phyloP scores from a whole-genome alignment of 768 basidiomycete species.

The Cystofilobasidium macerans region DNA sequence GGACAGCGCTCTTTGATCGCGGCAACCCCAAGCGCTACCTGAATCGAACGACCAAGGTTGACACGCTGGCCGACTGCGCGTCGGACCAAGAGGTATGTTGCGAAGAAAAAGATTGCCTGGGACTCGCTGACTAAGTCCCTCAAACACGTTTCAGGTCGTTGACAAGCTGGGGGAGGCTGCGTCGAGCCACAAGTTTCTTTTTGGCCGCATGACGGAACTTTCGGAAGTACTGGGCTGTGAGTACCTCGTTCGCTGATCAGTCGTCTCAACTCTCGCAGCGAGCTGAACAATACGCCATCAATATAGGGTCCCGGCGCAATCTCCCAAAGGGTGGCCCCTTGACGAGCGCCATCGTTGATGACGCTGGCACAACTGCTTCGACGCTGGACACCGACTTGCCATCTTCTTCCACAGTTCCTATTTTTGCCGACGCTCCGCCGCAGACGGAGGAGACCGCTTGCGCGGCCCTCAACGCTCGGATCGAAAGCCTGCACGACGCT shows the following conservation, averaged over 20 bases:
- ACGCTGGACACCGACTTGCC: not conserved
- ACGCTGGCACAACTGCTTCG: not conserved
- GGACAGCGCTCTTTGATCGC: conserved; percentile 22
- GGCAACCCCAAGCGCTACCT: conserved; percentile 10
- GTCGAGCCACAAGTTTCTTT: conserved; percentile 64
- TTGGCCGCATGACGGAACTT: conserved; percentile 70
- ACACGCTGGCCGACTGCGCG: conserved; percentile 12
- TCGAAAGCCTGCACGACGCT: conserved; percentile 52
- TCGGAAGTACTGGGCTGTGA: conserved; percentile 73
- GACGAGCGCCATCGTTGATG: not conserved
- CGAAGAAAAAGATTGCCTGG: not conserved
- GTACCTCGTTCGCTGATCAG: conserved; percentile 22
- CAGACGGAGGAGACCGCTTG: conserved; percentile 48
- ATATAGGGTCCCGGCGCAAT: not conserved
- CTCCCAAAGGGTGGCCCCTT: not conserved
- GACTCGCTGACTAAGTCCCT: not conserved
- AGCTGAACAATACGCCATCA: not conserved
- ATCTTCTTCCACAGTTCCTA: not conserved
- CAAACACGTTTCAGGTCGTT: conserved; percentile 40
- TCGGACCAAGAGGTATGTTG: conserved; percentile 56
- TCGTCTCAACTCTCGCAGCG: not conserved
- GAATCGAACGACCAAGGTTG: conserved; percentile 4
- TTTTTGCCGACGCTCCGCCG: conserved; percentile 38
- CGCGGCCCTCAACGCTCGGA: conserved; percentile 49
- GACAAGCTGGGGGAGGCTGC: conserved; percentile 52